Base-by-base conservation (phyloP, 352 stramenopile genomes). In the Phytophthora megakarya region DNA sequence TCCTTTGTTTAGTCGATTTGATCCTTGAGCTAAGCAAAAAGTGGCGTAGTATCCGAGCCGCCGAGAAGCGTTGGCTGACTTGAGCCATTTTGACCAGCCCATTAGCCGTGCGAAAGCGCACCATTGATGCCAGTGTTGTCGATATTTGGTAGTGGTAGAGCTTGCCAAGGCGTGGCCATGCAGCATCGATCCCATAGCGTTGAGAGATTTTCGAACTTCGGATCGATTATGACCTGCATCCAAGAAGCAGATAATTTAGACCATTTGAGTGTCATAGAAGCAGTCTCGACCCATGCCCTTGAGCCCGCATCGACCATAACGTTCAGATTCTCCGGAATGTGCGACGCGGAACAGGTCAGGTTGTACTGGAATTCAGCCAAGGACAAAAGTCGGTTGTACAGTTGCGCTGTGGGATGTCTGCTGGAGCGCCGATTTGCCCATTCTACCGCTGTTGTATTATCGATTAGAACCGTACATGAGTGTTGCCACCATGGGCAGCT, bases 271-370 rank as follows among this genome's bases (percentile, higher is more conserved):
- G 39, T 58, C 0, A 59, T 12, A 19, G 26, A 7, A n/a, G 55
- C 15, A 37, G 15, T 35, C 13, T 15, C 35, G 45, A 28, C 46
- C 67, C 57, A 76, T 21, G 58, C 67, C 5, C 57, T 45, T 15
- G 48, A 72, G 0, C 62, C 58, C 6, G 47, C 51, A 16, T 72
- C 62, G 0, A 53, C 56, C 50, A 68, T 54, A 0, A 51, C 43
- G 16, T 75, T 67, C 5, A 51, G n/a, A 13, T 51, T 43, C n/a
- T 46, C 52, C 4, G 58, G 23, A 22, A 76, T 67, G 38, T 76
- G 62, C 21, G 53, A 44, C 10, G 67, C 46, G 0, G 67, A 49
- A 10, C 61, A 60, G 1, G 38, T 19, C 3, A 72, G 16, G 10
- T 60, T 44, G 32, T 61, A 69, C n/a, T n/a, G n/a, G n/a, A n/a